Evolutionary conservation across 108 stramenopile species (phyloP).

Genomic region (Schizochytrium sp.): DNA sequence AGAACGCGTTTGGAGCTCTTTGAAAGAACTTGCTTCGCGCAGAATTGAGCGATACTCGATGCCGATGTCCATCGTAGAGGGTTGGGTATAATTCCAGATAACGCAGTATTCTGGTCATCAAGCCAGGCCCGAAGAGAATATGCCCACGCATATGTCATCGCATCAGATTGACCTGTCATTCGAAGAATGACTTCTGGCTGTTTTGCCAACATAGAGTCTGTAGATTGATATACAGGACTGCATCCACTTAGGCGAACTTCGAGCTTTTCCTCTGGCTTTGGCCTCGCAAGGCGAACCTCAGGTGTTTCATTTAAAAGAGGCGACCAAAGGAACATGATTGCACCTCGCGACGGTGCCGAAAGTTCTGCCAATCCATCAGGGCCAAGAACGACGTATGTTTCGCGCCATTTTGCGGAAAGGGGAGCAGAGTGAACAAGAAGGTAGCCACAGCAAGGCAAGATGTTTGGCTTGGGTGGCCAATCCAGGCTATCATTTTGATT

Average conservation of each 20-base stretch:
- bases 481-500: neutral
- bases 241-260: neutral
- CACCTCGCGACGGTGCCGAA: conserved; percentile 4
- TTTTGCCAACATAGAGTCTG: neutral
- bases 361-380: conserved; percentile 2
- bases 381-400: neutral
- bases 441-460: conserved; percentile 22
- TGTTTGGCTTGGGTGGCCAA: neutral
- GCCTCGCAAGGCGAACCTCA: conserved; percentile 3
- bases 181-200: neutral
- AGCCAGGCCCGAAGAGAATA: neutral
- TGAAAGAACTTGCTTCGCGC: neutral
- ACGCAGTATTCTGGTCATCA: neutral
- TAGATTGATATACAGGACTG: neutral
- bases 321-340: neutral
- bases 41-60: neutral
- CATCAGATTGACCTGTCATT: neutral
- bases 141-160: neutral
- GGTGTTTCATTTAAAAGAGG: neutral
- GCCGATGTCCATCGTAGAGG: neutral
- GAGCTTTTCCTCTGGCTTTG: neutral
- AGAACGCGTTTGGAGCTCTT: neutral
- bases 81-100: neutral
- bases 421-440: neutral
- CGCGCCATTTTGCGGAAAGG: conserved; percentile 17